Base-by-base conservation (phyloP, 768 basidiomycete species). In the Kwoniella dejecticola region DNA sequence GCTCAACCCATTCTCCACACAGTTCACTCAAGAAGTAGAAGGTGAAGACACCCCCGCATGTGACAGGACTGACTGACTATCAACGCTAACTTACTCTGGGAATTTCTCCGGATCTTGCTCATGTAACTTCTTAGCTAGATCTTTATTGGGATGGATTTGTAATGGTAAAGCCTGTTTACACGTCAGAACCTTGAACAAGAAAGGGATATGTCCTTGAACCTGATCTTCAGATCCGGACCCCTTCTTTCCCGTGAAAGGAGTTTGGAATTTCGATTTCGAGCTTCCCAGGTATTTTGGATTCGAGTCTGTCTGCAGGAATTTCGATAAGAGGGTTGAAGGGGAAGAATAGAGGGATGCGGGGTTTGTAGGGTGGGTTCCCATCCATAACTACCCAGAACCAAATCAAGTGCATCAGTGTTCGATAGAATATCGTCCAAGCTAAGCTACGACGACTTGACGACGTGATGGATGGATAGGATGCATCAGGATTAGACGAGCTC, bases 81-180 rank as follows among this genome's bases (percentile, higher is more conserved):
- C 23, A 45, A 21, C 23, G 27, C 4, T 47, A 27, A 64, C 67
- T 60, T 53, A 67, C 69, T 67, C 63, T 56, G 64, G 64, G 52
- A 71, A 76, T 41, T 77, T 62, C 26, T 69, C 64, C 13, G 75
- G 75, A 40, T 74, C 62, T 30, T 69, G 44, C 40, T 67, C 57
- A 63, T 77, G 69, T 33, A 77, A 56, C 31, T 70, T 59, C 36
- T 70, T 63, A 4, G 75, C 69, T 29, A 77, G 50, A 19, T 71
- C 66, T 49, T 69, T 68, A 50, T 77, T 65, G 10, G 75, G 75
- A 57, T 77, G 75, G 38, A 77, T 72, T 60, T 77, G 75, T 15
- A 77, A 55, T 6, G 73, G 73, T 38, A 77, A 68, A 10, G 75
- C 73, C 69, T 75, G 70, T 50, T 75, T 75, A 58, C 70, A 71